Evolutionary conservation across 768 basidiomycete species (phyloP), one percentile per base, ranked within the genome.

Genomic region (Termitomyces eurrhizus): DNA sequence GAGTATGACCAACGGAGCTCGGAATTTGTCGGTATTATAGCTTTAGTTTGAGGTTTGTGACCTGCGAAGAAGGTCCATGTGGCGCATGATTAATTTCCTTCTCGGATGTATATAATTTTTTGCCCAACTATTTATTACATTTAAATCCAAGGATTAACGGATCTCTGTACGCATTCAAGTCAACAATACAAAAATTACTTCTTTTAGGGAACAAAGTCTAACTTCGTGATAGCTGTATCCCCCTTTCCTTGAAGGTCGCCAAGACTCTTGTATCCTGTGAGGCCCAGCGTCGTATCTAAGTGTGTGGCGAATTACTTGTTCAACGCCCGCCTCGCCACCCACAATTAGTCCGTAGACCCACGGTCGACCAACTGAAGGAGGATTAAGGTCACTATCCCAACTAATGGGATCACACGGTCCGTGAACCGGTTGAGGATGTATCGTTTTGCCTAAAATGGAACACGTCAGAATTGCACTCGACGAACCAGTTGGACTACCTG

Each of bases 291-390:
- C 51, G 79, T 75, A 64, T 92, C 83, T 24, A 90, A 93, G 73
- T 2, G 85, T 83, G 58, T 83, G 81, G 58, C 75, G 80, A 61
- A 94, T 72, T 13, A 93, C 87, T 64, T 90, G 85, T 66, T 92
- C 86, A 12, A 91, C 84, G 2, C 92, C 93, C 4, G 77, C 80
- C 69, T 91, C 83, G 0, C 92, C 91, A 6, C 76, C 88, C 13
- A 88, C 73, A 7, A 87, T 77, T 48, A 90, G 80, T 7, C 88
- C 91, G 61, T 91, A 92, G 63, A 92, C 76, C 77, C 81, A 86
- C 11, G 88, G 87, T 21, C 90, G 82, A 26, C 82, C 90, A 36
- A 92, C 88, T 91, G 62, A 21, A 14, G 21, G 41, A 5, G 3
- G 37, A 35, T 46, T 37, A 21, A 49, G 52, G 52, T 58, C 55